These are phyloP conservation scores for Dictyostelium intermedium DNA, from an alignment of 78 protist species.

Conservation along the genomic window DNA sequence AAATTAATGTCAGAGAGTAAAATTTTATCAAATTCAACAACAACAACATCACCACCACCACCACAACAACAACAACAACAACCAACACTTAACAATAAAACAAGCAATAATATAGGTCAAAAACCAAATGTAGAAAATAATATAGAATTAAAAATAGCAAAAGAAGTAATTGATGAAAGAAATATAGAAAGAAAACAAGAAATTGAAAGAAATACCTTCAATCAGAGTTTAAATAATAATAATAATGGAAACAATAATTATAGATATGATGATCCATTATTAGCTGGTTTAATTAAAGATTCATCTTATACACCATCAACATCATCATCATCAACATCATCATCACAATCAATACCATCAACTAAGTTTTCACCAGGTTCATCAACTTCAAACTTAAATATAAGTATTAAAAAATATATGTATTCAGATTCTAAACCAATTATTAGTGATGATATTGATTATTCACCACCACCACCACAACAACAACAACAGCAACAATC, in stretches of 20 bases:
- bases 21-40: neutral
- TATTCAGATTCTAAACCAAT: neutral
- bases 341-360: no score
- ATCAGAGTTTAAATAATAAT: neutral
- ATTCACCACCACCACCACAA: neutral
- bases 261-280: neutral
- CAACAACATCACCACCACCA: neutral
- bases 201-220: neutral
- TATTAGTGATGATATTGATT: neutral
- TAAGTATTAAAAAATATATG: slow-evolving; percentile 17
- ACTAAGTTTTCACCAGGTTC: neutral
- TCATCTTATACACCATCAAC: neutral
- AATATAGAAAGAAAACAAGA: neutral
- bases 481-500: neutral
- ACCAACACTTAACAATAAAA: neutral
- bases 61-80: neutral
- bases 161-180: neutral
- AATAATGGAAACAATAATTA: neutral
- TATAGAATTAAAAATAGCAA: neutral
- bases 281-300: neutral
- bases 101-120: neutral
- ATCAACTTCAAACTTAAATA: neutral
- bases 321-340: neutral
- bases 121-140: neutral
- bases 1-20: neutral